Percentiles rank a stretch among this genome's conserved stretches.
phyloP scores from a whole-genome alignment of 2,329 filamentous ascomycete genomes.

The Penicillium sp. region DNA sequence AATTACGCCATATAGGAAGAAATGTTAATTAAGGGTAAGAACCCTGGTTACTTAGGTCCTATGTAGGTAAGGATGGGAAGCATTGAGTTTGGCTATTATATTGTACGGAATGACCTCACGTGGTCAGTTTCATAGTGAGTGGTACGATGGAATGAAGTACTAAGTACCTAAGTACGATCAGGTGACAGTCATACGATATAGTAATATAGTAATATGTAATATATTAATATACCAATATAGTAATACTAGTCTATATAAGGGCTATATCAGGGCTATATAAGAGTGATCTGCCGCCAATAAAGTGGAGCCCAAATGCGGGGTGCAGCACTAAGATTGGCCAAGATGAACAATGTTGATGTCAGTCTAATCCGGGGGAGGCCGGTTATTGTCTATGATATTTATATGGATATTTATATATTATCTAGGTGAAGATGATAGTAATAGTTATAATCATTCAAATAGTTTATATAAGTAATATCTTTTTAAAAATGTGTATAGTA shows the following conservation, averaged over 20 bases:
- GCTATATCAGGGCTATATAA: background rate
- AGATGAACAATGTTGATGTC: constrained; percentile 29
- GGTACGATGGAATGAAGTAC: background rate
- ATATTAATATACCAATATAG: too few relatives aligned
- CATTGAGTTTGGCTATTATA: background rate
- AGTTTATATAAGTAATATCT: too few relatives aligned
- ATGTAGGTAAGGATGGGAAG: background rate
- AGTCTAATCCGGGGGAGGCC: constrained; percentile 29
- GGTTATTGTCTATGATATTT: background rate
- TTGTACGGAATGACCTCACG: background rate
- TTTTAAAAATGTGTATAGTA: too few relatives aligned
- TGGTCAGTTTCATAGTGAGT: background rate
- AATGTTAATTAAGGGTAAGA: background rate
- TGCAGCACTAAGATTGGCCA: constrained; percentile 34
- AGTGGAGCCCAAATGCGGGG: constrained; percentile 36
- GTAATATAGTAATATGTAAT: background rate
- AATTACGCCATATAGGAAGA: background rate
- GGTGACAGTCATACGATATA: background rate
- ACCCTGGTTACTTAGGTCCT: background rate
- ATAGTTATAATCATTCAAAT: too few relatives aligned
- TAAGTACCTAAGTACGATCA: background rate
- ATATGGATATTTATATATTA: too few relatives aligned
- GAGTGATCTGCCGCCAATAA: constrained; percentile 8
- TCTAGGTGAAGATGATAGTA: background rate
- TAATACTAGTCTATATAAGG: background rate